A percentile compares a stretch with the other conserved stretches of the same genome.
phyloP scores from a whole-genome alignment of 2,329 filamentous ascomycete genomes.

The Apiospora saccharicola region DNA sequence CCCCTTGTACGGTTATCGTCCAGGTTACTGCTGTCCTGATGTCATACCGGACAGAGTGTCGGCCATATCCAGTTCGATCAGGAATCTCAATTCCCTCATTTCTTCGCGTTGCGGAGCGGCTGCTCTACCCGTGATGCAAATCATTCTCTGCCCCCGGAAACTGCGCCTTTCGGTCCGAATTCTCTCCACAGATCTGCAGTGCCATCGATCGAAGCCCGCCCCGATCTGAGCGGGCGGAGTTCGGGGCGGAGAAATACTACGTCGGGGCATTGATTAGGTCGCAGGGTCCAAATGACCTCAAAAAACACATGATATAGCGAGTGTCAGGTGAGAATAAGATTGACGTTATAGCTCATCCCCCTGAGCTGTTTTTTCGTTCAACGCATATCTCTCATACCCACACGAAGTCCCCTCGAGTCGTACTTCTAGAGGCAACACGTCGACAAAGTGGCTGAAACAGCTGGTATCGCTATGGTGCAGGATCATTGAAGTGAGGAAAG shows the following conservation, averaged over 20 bases:
- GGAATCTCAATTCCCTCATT: not conserved
- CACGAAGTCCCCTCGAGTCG: too few relatives aligned
- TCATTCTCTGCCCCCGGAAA: not conserved
- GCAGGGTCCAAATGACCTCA: not conserved
- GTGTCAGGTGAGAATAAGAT: not conserved
- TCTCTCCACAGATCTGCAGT: not conserved
- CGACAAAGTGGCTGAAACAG: not conserved
- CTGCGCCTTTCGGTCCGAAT: not conserved
- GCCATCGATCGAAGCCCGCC: not conserved
- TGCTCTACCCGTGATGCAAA: not conserved
- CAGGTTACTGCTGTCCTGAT: not conserved
- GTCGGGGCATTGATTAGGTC: not conserved
- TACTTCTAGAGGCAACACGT: not conserved
- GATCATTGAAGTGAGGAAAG: not conserved
- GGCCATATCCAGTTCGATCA: not conserved
- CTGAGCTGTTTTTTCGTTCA: not conserved
- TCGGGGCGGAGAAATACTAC: not conserved
- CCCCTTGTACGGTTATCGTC: not conserved
- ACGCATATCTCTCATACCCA: too few relatives aligned
- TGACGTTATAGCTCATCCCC: not conserved
- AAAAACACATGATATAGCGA: not conserved
- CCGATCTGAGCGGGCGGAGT: not conserved
- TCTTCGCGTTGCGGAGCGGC: not conserved
- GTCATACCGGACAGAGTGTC: not conserved
- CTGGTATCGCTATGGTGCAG: not conserved